Conservation (phyloP, 306 rosid genomes). For the Alnus glutinosa region DNA sequence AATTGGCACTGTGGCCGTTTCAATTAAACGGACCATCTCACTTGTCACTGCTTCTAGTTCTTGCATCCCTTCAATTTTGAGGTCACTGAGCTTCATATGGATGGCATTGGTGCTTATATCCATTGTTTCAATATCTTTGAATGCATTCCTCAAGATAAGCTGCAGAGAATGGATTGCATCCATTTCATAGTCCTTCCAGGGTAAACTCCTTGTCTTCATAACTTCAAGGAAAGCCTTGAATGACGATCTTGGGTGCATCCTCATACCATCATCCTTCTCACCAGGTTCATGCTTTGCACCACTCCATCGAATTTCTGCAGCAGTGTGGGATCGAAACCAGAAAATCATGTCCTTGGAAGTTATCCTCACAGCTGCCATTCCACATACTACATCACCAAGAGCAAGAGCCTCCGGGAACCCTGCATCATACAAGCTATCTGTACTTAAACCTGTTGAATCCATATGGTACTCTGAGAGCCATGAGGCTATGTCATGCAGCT, state of each 20-base stretch:
- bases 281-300: slow-evolving; percentile 91
- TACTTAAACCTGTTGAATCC: slow-evolving; percentile 95
- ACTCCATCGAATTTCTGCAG: slow-evolving; percentile 91
- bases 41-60: slow-evolving; percentile 91
- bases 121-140: slow-evolving; percentile 46
- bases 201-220: slow-evolving; percentile 72
- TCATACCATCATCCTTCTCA: slow-evolving; percentile 71
- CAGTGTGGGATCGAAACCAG: slow-evolving; percentile 90
- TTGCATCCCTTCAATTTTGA: slow-evolving; percentile 83
- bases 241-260: slow-evolving; percentile 97
- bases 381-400: slow-evolving; percentile 73
- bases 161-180: slow-evolving; percentile 98
- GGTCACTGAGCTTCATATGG: slow-evolving; percentile 56
- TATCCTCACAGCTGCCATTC: slow-evolving; percentile 94
- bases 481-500: slow-evolving; percentile 62
- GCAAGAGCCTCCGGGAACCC: slow-evolving; percentile 74
- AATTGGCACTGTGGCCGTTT: slow-evolving; percentile 92
- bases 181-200: slow-evolving; percentile 96
- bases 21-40: slow-evolving; percentile 93
- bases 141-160: slow-evolving; percentile 85
- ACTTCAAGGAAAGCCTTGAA: slow-evolving; percentile 98
- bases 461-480: slow-evolving; percentile 76
- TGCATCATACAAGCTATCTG: slow-evolving; percentile 92
- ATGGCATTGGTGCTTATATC: slow-evolving; percentile 47
- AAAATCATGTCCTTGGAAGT: slow-evolving; percentile 66